phyloP scores from a whole-genome alignment of 1,284 basidiomycete species.

The Sphagnurus paluster region DNA sequence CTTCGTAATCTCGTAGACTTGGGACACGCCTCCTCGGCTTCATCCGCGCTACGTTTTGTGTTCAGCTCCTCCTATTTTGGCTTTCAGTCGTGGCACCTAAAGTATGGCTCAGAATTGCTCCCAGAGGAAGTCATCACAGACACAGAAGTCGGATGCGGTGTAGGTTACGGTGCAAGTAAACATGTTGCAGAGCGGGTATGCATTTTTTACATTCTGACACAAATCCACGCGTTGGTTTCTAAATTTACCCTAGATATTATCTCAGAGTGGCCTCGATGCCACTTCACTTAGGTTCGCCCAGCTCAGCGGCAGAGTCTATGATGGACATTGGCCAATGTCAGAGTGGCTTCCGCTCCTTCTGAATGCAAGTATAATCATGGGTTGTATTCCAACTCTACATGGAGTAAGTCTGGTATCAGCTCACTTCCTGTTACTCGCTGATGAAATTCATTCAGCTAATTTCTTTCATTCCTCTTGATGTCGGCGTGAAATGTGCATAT shows the following conservation, averaged over 20 bases:
- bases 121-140: conserved; percentile 22
- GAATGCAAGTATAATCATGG: conserved; percentile 21
- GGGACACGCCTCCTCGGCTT: background rate
- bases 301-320: conserved; percentile 18
- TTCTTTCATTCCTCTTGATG: conserved; percentile 20
- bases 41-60: conserved; percentile 23
- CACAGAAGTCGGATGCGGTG: conserved; percentile 18
- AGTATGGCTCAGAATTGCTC: conserved; percentile 5
- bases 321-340: conserved; percentile 21
- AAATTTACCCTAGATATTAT: conserved; percentile 2
- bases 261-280: conserved; percentile 19
- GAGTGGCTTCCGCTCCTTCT: conserved; percentile 26
- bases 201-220: no score
- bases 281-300: conserved; percentile 21
- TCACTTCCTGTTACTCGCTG: background rate
- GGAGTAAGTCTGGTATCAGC: conserved; percentile 8
- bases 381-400: conserved; percentile 13
- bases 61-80: conserved; percentile 20
- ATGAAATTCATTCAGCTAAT: conserved; percentile 15
- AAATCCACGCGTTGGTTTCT: background rate
- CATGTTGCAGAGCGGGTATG: conserved; percentile 22
- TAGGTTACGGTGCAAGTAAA: conserved; percentile 24
- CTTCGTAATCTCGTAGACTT: conserved; percentile 12
- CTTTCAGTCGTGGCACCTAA: conserved; percentile 16
- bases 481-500: conserved; percentile 11